Base-by-base conservation (phyloP, 768 basidiomycete species). In the Guyanaporus albipodus region DNA sequence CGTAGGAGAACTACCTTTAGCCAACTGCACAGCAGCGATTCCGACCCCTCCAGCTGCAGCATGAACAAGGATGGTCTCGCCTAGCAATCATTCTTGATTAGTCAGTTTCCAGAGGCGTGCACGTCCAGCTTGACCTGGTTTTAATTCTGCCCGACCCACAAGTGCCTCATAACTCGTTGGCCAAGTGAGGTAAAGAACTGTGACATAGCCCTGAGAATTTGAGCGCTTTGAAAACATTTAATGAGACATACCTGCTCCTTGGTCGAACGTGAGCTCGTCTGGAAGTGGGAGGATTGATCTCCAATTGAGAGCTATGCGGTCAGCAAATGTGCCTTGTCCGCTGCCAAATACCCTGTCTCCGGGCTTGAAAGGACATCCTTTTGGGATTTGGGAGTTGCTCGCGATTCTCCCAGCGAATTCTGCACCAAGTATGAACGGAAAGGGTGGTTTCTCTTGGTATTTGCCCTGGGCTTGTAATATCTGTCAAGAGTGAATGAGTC, bases 21-120 rank as follows among this genome's bases (percentile, higher is more conserved):
- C 94, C 44, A 97, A 76, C 62, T 97, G 95, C 15, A 93, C 82
- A 7, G 95, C 94, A 6, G 85, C 83, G 41, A 95, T 82, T 0
- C 94, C 94, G 5, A 98, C 93, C 11, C 93, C 95, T 4, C 95
- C 95, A 2, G 94, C 95, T n/a, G 90, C 89, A 7, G 93, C 95
- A 40, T 91, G 91, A 4, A 98, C 84, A 3, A 99, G 80, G 4
- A 96, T 80, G 80, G 86, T 92, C 69, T 97, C 95, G 18, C 87
- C 88, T 87, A 39, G 8, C 27, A 33, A 14, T 37, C 43, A 18
- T 21, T 19, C 23, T 23, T 21, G 27, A 42, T 55, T 17, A 60
- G 52, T 40, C n/a, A n/a, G 17, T 42, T 18, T 43, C 22, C 46
- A 34, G 29, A 33, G 15, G 41, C 7, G 29, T 2, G 28, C 40